A percentile compares a stretch with the other conserved stretches of the same genome.
Conservation (phyloP, 1,284 basidiomycete genomes). For the Earliella scabrosa region DNA sequence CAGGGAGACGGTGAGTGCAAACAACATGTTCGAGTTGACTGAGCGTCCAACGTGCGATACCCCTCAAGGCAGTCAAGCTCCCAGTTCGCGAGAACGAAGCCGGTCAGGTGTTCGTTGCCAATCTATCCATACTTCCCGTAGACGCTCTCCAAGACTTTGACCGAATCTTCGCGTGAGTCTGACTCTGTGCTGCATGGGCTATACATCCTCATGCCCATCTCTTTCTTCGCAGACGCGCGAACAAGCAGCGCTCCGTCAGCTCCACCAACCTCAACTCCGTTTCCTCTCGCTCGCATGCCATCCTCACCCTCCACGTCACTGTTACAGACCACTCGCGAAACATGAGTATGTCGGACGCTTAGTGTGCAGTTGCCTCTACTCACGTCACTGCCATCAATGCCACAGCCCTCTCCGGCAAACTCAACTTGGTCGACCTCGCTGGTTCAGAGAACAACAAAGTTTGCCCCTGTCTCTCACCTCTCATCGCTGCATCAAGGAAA, state of each 20-base stretch:
- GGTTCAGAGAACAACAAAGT: conserved; percentile 90
- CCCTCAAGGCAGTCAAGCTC: conserved; percentile 84
- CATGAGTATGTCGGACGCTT: conserved; percentile 45
- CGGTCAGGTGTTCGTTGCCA: conserved; percentile 81
- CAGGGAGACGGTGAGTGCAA: conserved; percentile 66
- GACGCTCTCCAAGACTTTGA: conserved; percentile 64
- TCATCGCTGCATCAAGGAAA: neutral
- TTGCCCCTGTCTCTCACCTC: neutral
- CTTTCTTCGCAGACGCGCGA: conserved; percentile 52
- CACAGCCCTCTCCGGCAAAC: conserved; percentile 69
- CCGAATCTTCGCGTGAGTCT: conserved; percentile 60
- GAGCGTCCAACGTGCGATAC: neutral
- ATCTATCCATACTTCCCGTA: conserved; percentile 60
- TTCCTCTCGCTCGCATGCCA: conserved; percentile 84
- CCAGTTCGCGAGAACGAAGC: conserved; percentile 75
- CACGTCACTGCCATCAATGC: too few relatives aligned
- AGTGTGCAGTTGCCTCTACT: neutral
- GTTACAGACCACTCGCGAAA: conserved; percentile 52
- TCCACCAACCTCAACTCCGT: conserved; percentile 79
- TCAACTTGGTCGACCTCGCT: conserved; percentile 85
- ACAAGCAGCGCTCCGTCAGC: conserved; percentile 79
- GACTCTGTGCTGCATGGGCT: neutral
- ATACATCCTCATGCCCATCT: neutral
- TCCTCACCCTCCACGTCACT: conserved; percentile 70
- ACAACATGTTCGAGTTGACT: too few relatives aligned